phyloP scores from a whole-genome alignment of 2,329 filamentous ascomycete species.

The Talaromyces islandicus region DNA sequence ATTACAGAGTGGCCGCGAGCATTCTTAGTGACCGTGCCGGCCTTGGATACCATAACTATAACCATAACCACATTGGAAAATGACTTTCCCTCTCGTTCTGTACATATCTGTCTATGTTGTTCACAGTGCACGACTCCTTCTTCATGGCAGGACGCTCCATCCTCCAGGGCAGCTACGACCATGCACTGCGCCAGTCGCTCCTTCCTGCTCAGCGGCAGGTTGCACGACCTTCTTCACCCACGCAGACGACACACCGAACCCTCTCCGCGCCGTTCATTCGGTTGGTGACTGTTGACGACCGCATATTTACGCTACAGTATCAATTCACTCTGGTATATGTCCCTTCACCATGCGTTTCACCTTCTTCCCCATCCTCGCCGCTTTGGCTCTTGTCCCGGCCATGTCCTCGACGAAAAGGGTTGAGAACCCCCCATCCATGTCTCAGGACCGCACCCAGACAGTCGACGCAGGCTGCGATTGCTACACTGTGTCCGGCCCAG shows the following conservation, averaged over 20 bases:
- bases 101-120: not conserved
- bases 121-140: not conserved
- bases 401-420: not conserved
- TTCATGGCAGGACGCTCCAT: not conserved
- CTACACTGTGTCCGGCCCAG: slow-evolving; percentile 39
- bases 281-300: not conserved
- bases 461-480: slow-evolving; percentile 34
- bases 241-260: not conserved
- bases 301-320: not conserved
- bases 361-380: not conserved
- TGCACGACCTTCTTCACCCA: not conserved
- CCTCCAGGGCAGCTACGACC: not conserved
- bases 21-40: not conserved
- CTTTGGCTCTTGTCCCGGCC: not conserved
- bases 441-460: not conserved
- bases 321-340: not conserved
- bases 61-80: no score
- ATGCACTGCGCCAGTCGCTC: not conserved
- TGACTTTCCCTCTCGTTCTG: not conserved
- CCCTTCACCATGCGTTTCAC: slow-evolving; percentile 3
- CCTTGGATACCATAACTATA: no score
- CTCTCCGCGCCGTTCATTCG: not conserved
- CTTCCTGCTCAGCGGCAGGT: not conserved
- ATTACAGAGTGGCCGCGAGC: not conserved
- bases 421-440: not conserved